Conservation (phyloP, 2,329 filamentous ascomycete genomes). For the Fusarium sp. region DNA sequence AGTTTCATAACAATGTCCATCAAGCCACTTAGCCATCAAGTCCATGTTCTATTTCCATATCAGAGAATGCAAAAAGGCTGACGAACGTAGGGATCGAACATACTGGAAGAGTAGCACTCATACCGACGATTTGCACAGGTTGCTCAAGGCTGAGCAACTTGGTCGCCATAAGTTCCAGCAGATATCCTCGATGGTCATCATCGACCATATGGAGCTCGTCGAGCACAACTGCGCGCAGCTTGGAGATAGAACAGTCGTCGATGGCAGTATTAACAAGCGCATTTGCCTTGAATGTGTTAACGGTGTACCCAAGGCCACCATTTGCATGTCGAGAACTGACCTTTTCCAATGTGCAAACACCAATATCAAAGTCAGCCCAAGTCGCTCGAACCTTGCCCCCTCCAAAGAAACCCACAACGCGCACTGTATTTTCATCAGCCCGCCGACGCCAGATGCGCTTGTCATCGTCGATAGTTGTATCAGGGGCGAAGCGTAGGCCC, state of each 20-base stretch:
- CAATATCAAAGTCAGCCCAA: conserved; percentile 82
- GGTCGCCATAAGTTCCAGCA: conserved; percentile 78
- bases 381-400: conserved; percentile 74
- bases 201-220: conserved; percentile 88
- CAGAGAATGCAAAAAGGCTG: not conserved
- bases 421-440: conserved; percentile 67
- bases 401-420: conserved; percentile 79
- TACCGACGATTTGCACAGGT: conserved; percentile 76
- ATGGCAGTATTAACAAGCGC: conserved; percentile 78
- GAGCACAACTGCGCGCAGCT: conserved; percentile 74
- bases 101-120: conserved; percentile 83
- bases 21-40: conserved; percentile 75
- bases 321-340: conserved; percentile 28
- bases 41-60: conserved; percentile 69
- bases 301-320: not conserved
- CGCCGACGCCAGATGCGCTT: conserved; percentile 63
- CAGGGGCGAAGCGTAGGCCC: conserved; percentile 60
- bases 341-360: conserved; percentile 84
- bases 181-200: conserved; percentile 78
- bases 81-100: conserved; percentile 37
- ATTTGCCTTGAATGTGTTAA: conserved; percentile 67
- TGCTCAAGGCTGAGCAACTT: conserved; percentile 77
- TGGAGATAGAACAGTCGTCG: conserved; percentile 73
- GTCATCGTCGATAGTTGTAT: conserved; percentile 50
- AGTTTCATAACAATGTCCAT: conserved; percentile 77